Evolutionary conservation across 129 eudicot species (phyloP).

Genomic region (sunflower (Helianthus annuus)): HanXRQr2.0-SUNRISE NC_035436.2:50834499-50834998

Average conservation of each 20-base stretch:
- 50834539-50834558: neutral
- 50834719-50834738: neutral
- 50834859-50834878: conserved; percentile 20
- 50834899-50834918: neutral
- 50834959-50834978: neutral
- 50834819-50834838: too few species aligned
- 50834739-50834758: neutral
- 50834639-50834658: conserved; percentile 45
- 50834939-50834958: conserved; percentile 10
- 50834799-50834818: too few species aligned
- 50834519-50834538: conserved; percentile 15
- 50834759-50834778: neutral
- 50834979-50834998: neutral
- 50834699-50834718: conserved; percentile 6
- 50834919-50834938: neutral
- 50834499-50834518: neutral
- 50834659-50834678: conserved; percentile 60
- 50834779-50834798: neutral
- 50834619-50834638: conserved; percentile 54
- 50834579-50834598: neutral
- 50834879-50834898: conserved; percentile 17
- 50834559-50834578: too few species aligned
- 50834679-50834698: conserved; percentile 79
- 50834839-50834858: too few species aligned
- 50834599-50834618: conserved; percentile 43